Percentiles rank a stretch among this genome's conserved stretches.
phyloP scores from a whole-genome alignment of 208 protist species.

The Acanthamoeba culbertsoni region DNA sequence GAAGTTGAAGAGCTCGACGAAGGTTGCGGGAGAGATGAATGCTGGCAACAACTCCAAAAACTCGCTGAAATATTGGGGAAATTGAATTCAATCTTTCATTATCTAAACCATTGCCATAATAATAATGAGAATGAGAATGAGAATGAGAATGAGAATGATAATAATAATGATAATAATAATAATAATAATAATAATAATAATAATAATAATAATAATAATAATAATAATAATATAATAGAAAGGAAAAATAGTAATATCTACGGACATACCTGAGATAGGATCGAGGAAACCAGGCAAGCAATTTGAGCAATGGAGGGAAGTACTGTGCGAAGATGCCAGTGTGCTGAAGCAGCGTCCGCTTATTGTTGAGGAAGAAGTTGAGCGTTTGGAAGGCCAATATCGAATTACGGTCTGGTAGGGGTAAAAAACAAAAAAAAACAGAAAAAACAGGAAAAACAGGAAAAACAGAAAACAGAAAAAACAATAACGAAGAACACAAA shows the following conservation, averaged over 20 bases:
- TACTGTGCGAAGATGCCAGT: conserved; percentile 64
- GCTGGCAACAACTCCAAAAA: conserved; percentile 67
- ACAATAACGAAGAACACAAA: neutral
- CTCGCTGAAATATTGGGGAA: too few species aligned
- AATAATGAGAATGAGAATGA: neutral
- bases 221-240: too few species aligned
- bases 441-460: neutral
- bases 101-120: neutral
- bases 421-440: too few species aligned
- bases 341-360: conserved; percentile 57
- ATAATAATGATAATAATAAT: too few species aligned
- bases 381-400: conserved; percentile 66
- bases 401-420: conserved; percentile 68
- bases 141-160: neutral
- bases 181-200: too few species aligned
- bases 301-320: conserved; percentile 68
- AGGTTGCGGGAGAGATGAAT: conserved; percentile 54
- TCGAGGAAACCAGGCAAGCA: conserved; percentile 65
- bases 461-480: neutral
- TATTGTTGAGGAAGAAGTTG: conserved; percentile 71
- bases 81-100: neutral
- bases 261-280: neutral
- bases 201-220: too few species aligned
- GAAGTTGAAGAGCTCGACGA: conserved; percentile 67
- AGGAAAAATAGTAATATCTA: too few species aligned